phyloP scores from a whole-genome alignment of 2,329 filamentous ascomycete species.

The Gnomoniopsis sp. region DNA sequence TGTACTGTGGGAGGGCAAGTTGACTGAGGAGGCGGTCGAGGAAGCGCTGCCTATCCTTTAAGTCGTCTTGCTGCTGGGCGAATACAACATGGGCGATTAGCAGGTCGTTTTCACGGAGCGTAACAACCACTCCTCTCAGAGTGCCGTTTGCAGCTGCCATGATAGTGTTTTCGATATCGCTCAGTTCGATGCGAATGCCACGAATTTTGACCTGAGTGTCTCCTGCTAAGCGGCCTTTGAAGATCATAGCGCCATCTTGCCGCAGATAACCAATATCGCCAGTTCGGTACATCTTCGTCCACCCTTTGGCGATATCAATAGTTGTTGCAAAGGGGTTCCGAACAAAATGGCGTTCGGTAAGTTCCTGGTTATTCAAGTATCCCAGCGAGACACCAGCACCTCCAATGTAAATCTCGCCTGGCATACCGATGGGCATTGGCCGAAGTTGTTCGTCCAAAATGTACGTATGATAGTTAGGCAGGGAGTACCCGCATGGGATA shows the following conservation, averaged over 20 bases:
- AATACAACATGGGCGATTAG: constrained; percentile 1
- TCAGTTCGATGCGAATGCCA: constrained; percentile 27
- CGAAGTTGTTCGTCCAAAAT: constrained; percentile 34
- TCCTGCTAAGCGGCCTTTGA: constrained; percentile 35
- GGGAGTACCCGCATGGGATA: background rate
- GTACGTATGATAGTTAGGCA: constrained; percentile 34
- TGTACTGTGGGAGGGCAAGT: constrained; percentile 32
- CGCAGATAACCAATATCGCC: constrained; percentile 35
- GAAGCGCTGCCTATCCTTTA: constrained; percentile 17
- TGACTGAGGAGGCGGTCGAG: too few species aligned
- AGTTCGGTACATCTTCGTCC: constrained; percentile 33
- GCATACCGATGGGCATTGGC: constrained; percentile 29
- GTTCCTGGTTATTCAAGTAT: constrained; percentile 31
- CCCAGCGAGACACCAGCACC: constrained; percentile 37
- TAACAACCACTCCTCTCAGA: background rate
- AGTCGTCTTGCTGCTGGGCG: constrained; percentile 8
- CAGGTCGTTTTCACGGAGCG: background rate
- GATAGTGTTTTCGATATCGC: constrained; percentile 23
- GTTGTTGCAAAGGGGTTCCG: constrained; percentile 4
- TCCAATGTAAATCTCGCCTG: constrained; percentile 37
- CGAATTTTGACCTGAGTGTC: constrained; percentile 44
- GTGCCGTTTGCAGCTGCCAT: background rate
- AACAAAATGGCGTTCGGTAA: constrained; percentile 12
- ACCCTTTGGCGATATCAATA: constrained; percentile 16
- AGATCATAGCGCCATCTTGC: constrained; percentile 30